A percentile compares a stretch with the other conserved stretches of the same genome.
Conservation (phyloP, 768 basidiomycete genomes). For the Holtermanniella nyarrowii region DNA sequence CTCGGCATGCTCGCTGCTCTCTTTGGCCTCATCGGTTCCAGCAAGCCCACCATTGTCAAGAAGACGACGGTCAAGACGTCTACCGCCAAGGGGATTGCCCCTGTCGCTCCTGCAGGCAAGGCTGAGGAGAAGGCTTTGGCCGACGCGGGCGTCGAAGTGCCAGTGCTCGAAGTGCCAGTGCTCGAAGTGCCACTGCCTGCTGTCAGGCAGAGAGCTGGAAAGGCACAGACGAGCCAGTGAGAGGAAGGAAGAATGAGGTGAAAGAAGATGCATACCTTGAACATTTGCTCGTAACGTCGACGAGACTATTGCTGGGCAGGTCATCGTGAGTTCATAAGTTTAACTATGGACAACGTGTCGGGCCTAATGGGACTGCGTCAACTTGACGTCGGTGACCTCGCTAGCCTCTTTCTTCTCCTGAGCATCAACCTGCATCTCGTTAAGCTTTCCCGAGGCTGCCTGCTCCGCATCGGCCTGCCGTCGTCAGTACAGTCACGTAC, state of each 20-base stretch:
- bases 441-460: neutral
- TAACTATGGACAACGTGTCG: neutral
- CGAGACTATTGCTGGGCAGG: no score
- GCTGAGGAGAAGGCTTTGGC: constrained; percentile 28
- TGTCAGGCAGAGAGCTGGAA: neutral
- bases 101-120: constrained; percentile 28
- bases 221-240: neutral
- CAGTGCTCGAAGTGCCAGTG: no score
- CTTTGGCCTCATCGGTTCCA: constrained; percentile 64
- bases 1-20: constrained; percentile 74
- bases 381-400: neutral
- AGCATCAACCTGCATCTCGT: neutral
- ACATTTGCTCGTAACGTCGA: constrained; percentile 3
- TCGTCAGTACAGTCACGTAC: neutral
- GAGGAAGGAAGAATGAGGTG: neutral
- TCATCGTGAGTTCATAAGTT: no score
- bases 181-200: no score
- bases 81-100: constrained; percentile 17
- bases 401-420: neutral
- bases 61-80: constrained; percentile 51
- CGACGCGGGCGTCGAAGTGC: constrained; percentile 22
- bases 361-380: neutral
- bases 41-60: constrained; percentile 33
- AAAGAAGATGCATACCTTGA: no score
- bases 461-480: neutral